Evolutionary conservation across 2,329 filamentous ascomycete genomes (phyloP).

Genomic region (Calonectria pteridis): DNA sequence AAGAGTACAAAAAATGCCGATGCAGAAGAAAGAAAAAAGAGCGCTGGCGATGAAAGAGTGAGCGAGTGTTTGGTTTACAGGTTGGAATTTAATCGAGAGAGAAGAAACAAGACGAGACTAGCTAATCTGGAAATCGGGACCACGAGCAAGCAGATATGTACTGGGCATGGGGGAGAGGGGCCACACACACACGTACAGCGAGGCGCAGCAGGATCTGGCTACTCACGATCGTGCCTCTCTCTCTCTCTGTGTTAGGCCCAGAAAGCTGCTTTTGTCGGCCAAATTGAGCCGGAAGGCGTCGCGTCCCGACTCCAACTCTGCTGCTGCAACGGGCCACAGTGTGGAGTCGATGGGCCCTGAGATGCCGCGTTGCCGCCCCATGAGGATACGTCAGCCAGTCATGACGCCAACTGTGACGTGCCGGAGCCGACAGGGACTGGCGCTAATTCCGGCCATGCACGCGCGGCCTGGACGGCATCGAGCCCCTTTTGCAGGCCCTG

Average conservation of each 20-base stretch:
- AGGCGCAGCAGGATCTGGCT: neutral
- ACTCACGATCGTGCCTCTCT: neutral
- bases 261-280: constrained; percentile 5
- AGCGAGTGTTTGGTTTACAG: neutral
- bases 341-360: constrained; percentile 8
- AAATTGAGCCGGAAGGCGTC: constrained; percentile 6
- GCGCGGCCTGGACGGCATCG: neutral
- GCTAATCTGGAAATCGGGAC: neutral
- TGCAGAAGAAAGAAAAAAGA: neutral
- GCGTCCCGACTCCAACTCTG: neutral
- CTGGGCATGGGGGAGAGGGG: too few relatives aligned
- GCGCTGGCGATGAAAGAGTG: neutral
- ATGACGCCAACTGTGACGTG: constrained; percentile 5
- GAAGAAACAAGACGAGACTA: neutral
- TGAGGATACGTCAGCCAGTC: constrained; percentile 14
- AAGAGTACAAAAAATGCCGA: neutral
- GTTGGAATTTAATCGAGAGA: constrained; percentile 1
- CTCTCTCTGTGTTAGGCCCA: too few relatives aligned
- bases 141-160: neutral
- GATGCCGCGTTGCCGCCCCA: constrained; percentile 15
- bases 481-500: neutral
- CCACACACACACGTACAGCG: neutral
- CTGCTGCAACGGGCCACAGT: neutral
- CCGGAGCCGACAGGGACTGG: neutral
- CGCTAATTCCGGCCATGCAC: neutral